Evolutionary conservation across 176 grass and related monocot species (phyloP).

Genomic region (Musa troglodytarum): DNA sequence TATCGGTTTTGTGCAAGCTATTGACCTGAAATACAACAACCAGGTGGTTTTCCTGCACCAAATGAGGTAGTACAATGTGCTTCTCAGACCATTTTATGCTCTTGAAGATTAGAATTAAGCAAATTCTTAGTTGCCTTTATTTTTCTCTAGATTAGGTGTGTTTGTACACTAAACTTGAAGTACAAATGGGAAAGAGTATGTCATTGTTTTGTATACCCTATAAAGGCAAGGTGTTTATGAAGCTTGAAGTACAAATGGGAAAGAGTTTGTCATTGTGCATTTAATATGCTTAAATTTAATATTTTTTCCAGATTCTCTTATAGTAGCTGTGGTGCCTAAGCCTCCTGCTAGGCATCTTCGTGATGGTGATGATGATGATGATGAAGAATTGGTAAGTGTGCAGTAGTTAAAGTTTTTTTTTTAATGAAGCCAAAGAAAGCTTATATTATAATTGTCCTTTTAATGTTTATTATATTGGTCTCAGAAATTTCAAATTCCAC

Average conservation of each 20-base stretch:
- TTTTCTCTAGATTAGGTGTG: no score
- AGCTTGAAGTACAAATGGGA: neutral
- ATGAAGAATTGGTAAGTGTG: slow-evolving; percentile 27
- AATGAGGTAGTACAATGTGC: neutral
- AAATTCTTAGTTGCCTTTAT: neutral
- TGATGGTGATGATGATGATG: slow-evolving; percentile 24
- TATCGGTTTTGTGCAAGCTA: neutral
- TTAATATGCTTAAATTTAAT: slow-evolving; percentile 6
- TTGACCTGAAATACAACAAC: neutral
- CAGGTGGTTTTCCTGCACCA: neutral
- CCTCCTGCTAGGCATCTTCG: slow-evolving; percentile 31
- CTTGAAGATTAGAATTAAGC: neutral
- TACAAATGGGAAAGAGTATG: no score
- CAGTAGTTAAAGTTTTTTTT: neutral
- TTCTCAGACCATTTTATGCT: neutral
- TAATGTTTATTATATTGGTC: neutral
- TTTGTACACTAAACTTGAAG: no score
- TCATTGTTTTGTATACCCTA: neutral
- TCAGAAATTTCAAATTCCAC: slow-evolving; percentile 34
- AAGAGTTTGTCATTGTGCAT: neutral
- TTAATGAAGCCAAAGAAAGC: neutral
- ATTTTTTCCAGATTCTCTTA: slow-evolving; percentile 30
- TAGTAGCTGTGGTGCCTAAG: slow-evolving; percentile 31
- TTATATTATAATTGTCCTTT: neutral
- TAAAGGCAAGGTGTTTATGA: neutral